A percentile compares a stretch with the other conserved stretches of the same genome.
Evolutionary conservation across 352 stramenopile genomes (phyloP).

Genomic region (Globisporangium solare): DNA sequence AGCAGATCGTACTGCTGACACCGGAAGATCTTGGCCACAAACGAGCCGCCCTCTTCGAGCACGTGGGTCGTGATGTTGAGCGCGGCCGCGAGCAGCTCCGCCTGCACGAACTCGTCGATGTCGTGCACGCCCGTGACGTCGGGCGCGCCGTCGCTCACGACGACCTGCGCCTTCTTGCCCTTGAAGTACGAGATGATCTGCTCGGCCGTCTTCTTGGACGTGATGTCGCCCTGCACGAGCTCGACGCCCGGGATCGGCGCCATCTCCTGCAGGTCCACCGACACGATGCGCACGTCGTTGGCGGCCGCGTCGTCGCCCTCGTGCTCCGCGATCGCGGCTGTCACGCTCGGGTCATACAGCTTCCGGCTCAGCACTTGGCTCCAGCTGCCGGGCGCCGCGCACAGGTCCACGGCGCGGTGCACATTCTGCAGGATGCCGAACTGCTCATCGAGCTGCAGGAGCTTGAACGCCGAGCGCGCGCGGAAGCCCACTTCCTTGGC

Average conservation of each 20-base stretch:
- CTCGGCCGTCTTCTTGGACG: constrained; percentile 92
- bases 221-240: constrained; percentile 96
- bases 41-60: constrained; percentile 90
- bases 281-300: constrained; percentile 88
- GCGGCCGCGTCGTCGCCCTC: constrained; percentile 18
- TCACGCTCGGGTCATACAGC: constrained; percentile 58
- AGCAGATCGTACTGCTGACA: constrained; percentile 95
- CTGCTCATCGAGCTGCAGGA: constrained; percentile 98
- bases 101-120: constrained; percentile 98
- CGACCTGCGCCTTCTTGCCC: constrained; percentile 93
- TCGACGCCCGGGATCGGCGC: constrained; percentile 95
- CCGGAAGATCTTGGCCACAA: constrained; percentile 99
- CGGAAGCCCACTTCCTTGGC: constrained; percentile 96
- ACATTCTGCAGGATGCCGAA: constrained; percentile 94
- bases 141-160: constrained; percentile 98
- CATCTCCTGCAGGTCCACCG: constrained; percentile 99
- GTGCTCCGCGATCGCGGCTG: constrained; percentile 16
- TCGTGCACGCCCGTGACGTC: constrained; percentile 99
- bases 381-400: constrained; percentile 97
- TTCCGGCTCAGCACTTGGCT: constrained; percentile 95
- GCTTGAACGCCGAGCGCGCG: constrained; percentile 97
- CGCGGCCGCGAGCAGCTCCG: constrained; percentile 95
- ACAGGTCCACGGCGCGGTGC: constrained; percentile 95
- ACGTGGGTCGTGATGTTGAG: constrained; percentile 98
- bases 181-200: constrained; percentile 94